Percentiles rank a stretch among this genome's conserved stretches.
These are phyloP conservation scores for Akebia trifoliata DNA, from an alignment of 164 flowering plant species.

Conservation along the genomic window DNA sequence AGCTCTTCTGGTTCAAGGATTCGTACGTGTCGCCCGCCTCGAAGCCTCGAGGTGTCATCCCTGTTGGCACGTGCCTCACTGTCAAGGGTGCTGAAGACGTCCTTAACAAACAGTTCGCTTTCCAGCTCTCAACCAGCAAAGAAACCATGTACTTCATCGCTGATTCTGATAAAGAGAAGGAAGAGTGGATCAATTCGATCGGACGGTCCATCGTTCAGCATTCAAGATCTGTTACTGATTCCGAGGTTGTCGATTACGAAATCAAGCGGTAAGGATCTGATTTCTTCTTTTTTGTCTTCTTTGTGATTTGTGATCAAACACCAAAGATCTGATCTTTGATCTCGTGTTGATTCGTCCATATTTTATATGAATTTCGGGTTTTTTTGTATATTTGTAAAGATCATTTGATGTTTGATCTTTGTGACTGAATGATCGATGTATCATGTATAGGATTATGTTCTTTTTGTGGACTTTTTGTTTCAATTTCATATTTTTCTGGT, in stretches of 20 bases:
- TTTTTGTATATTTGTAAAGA: background rate
- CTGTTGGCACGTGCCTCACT: conserved; percentile 66
- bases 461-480: background rate
- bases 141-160: conserved; percentile 88
- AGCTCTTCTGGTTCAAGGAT: conserved; percentile 91
- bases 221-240: conserved; percentile 75
- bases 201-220: conserved; percentile 91
- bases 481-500: background rate
- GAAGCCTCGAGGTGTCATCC: conserved; percentile 73
- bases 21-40: conserved; percentile 49
- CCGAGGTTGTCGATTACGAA: conserved; percentile 82
- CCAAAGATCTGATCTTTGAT: too few relatives aligned
- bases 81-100: conserved; percentile 94
- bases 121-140: conserved; percentile 59
- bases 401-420: conserved; percentile 2
- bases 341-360: too few relatives aligned
- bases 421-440: background rate
- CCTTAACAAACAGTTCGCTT: conserved; percentile 64
- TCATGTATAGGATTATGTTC: conserved; percentile 9
- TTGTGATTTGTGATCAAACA: too few relatives aligned
- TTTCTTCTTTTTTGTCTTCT: too few relatives aligned
- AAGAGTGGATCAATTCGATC: conserved; percentile 93
- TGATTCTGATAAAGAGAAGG: conserved; percentile 91
- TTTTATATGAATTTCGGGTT: background rate
- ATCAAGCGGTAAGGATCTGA: conserved; percentile 21